Percentiles rank a stretch among this genome's conserved stretches.
phyloP scores from a whole-genome alignment of 23 red algal species.

The Pyropia yezoensis region DNA sequence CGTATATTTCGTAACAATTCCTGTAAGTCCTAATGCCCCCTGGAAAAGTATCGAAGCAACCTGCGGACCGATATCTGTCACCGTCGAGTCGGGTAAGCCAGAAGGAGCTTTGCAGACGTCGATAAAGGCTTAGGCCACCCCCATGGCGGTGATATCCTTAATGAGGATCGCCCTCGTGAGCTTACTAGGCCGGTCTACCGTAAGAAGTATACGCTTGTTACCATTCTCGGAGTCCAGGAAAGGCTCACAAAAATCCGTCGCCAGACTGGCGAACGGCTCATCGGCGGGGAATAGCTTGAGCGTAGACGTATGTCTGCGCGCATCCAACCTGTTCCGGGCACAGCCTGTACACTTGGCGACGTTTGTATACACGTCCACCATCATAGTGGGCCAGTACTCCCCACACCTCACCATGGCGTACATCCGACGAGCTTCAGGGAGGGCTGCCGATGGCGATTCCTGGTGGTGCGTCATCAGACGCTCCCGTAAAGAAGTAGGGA shows the following conservation, averaged over 20 bases:
- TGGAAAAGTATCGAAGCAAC: conserved; percentile 27
- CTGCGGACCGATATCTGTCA: conserved; percentile 11
- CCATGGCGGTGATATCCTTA: background rate
- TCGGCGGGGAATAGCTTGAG: too few relatives aligned
- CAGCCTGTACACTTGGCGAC: conserved; percentile 4
- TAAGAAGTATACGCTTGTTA: conserved; percentile 11
- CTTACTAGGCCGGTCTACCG: conserved; percentile 12
- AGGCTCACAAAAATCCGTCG: conserved; percentile 17
- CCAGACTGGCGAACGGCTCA: conserved; percentile 4
- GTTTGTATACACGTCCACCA: conserved; percentile 2
- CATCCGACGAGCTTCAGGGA: conserved; percentile 3
- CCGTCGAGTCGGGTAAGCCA: background rate
- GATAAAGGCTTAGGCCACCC: conserved; percentile 12
- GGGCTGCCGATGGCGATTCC: background rate
- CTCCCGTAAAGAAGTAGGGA: background rate
- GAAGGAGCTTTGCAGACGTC: conserved; percentile 23
- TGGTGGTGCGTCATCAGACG: background rate
- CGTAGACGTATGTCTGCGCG: conserved; percentile 11
- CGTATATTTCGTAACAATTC: conserved; percentile 2
- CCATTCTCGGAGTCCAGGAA: conserved; percentile 5
- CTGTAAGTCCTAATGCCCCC: background rate
- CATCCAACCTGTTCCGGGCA: conserved; percentile 6
- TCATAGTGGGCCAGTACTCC: conserved; percentile 4
- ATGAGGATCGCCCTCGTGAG: conserved; percentile 11
- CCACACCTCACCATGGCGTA: conserved; percentile 1